Base-by-base conservation (phyloP, 2,329 filamentous ascomycete species). In the Pyricularia grisea region DNA sequence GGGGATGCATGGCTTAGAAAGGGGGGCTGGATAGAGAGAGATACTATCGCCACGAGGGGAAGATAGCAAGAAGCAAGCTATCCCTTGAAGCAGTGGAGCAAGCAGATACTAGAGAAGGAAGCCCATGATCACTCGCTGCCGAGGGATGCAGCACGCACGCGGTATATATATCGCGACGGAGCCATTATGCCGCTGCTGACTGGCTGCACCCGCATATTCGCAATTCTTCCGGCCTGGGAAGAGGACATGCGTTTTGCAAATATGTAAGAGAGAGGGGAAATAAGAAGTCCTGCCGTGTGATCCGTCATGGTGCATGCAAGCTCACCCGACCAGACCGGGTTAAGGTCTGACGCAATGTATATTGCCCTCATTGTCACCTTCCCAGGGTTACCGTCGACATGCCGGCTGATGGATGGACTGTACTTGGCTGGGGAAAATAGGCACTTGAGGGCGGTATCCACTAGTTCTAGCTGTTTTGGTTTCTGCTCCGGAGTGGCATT, bases 1-100 rank as follows among this genome's bases (percentile, higher is more conserved):
- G n/a, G 25, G 31, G 50, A n/a, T 42, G 64, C 69, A 70, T 70
- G 14, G 33, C 36, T 25, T 25, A n/a, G 12, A n/a, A 42, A 67
- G 65, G 3, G 3, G 20, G 12, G n/a, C n/a, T 27, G 31, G 7
- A 67, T n/a, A 23, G 66, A 42, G 50, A 17, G 23, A 28, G 66
- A 25, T 1, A 23, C 23, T n/a, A n/a, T 36, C 42, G 60, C 4
- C 66, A n/a, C n/a, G 9, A 14, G 28, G 50, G 50, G 4, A 25
- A 42, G 6, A 25, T n/a, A 20, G 50, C 61, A 68, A 67, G 28
- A 69, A 61, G 58, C 20, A 55, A 55, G 17, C 42, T 55, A 20
- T 55, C 42, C n/a, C 17, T 55, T 55, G 42, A 55, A 20, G 42
- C n/a, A 55, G 20, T 20, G 1, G 42, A n/a, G 42, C 42, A 55